These are phyloP conservation scores for Diophrys appendiculata DNA, from an alignment of 73 alveolate species.

Conservation along the genomic window DNA sequence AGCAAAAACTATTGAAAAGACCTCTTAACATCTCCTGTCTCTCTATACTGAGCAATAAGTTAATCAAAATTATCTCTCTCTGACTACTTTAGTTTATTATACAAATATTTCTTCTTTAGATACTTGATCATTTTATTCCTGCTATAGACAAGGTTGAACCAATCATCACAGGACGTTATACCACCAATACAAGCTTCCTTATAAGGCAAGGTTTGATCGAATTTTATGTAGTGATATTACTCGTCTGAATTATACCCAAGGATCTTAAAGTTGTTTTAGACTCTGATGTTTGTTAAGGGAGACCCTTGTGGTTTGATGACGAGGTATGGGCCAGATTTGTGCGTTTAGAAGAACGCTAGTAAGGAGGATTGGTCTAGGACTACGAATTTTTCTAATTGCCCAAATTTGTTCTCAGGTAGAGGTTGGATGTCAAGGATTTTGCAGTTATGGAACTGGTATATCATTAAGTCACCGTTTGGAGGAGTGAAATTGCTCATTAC, in stretches of 20 bases:
- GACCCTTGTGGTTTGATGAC: not conserved
- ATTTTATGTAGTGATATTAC: not conserved
- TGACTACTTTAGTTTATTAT: not conserved
- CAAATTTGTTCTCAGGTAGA: not conserved
- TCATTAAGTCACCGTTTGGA: not conserved
- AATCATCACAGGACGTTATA: not conserved
- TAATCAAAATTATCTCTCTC: not conserved
- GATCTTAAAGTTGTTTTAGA: no score
- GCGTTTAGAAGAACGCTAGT: not conserved
- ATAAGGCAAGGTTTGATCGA: not conserved
- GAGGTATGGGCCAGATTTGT: not conserved
- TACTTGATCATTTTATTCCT: not conserved
- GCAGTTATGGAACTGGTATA: not conserved
- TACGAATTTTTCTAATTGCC: not conserved
- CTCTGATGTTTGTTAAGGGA: not conserved
- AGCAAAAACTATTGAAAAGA: no score
- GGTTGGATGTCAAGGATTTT: no score
- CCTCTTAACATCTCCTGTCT: no score
- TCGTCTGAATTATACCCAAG: not conserved
- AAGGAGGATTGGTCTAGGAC: not conserved
- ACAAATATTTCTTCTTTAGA: not conserved
- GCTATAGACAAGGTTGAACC: not conserved
- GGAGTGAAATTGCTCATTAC: not conserved
- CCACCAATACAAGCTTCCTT: not conserved
- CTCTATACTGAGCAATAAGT: no score